Conservation (phyloP, 345 rosid species). For the Lepidium didymum region DNA sequence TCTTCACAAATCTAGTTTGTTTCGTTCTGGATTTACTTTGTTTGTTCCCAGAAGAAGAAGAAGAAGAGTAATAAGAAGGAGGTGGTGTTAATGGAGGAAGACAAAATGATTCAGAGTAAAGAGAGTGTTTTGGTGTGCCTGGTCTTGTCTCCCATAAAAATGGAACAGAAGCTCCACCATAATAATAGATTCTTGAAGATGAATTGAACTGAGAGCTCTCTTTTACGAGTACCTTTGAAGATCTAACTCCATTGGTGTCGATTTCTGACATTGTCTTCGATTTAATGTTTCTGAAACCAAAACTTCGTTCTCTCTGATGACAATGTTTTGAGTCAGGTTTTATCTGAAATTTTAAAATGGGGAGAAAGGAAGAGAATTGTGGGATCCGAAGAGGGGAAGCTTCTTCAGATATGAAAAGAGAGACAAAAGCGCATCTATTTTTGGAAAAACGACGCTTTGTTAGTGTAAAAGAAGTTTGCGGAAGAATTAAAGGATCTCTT, state of each 20-base stretch:
- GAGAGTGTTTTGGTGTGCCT: slow-evolving; percentile 71
- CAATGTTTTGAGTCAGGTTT: slow-evolving; percentile 14
- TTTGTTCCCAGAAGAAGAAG: slow-evolving; percentile 19
- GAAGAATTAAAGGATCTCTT: slow-evolving; percentile 32
- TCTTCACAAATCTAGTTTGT: slow-evolving; percentile 20
- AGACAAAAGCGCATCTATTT: slow-evolving; percentile 24
- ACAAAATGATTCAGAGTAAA: slow-evolving; percentile 13
- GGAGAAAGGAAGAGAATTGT: neutral
- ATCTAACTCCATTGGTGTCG: slow-evolving; percentile 6
- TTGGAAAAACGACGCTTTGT: slow-evolving; percentile 22
- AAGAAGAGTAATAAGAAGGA: slow-evolving; percentile 38
- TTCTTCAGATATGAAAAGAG: slow-evolving; percentile 8
- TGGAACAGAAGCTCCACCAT: slow-evolving; percentile 55
- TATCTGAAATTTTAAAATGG: neutral
- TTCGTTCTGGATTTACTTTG: slow-evolving; percentile 7
- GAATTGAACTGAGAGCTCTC: slow-evolving; percentile 50
- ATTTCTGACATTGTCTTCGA: slow-evolving; percentile 15
- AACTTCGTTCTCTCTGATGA: neutral
- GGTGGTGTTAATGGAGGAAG: slow-evolving; percentile 59
- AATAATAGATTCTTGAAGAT: slow-evolving; percentile 61
- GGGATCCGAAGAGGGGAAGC: slow-evolving; percentile 31
- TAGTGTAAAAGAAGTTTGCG: slow-evolving; percentile 30
- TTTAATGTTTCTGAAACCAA: slow-evolving; percentile 5
- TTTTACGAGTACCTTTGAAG: slow-evolving; percentile 52
- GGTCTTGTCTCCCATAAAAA: slow-evolving; percentile 81